A percentile compares a stretch with the other conserved stretches of the same genome.
Evolutionary conservation across 1,139 yeast species (phyloP).

Genomic region (Lodderomyces pseudojiufengensis): DNA sequence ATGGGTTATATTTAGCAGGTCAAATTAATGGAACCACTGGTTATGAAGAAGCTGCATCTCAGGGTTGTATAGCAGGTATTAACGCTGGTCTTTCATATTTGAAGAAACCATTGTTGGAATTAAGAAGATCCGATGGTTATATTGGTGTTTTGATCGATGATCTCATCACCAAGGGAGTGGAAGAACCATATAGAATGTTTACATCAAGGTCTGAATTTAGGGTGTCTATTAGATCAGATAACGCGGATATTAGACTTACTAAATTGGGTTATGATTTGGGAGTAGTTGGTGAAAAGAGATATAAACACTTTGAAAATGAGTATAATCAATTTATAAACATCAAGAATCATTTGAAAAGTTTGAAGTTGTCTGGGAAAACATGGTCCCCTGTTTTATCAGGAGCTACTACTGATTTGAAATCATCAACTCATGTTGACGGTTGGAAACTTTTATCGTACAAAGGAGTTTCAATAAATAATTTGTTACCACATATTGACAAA

Average conservation of each 20-base stretch:
- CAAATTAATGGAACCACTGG: constrained; percentile 99
- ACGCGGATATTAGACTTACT: constrained; percentile 85
- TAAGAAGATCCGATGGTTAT: constrained; percentile 81
- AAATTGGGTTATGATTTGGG: constrained; percentile 65
- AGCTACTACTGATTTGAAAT: constrained; percentile 41
- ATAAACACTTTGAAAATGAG: constrained; percentile 47
- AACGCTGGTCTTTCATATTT: constrained; percentile 68
- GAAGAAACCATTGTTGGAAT: constrained; percentile 44
- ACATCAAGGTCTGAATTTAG: constrained; percentile 94
- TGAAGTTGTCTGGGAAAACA: constrained; percentile 49
- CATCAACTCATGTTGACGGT: constrained; percentile 33
- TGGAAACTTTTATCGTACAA: constrained; percentile 45
- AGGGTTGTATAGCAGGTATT: constrained; percentile 92
- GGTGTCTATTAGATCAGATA: constrained; percentile 84
- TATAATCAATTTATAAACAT: constrained; percentile 42
- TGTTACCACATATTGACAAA: constrained; percentile 31
- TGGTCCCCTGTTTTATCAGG: constrained; percentile 60
- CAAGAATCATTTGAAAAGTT: constrained; percentile 40
- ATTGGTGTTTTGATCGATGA: constrained; percentile 93
- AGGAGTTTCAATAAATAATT: constrained; percentile 27
- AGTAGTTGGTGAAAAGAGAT: constrained; percentile 61
- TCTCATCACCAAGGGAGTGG: constrained; percentile 90
- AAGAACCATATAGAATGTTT: constrained; percentile 97
- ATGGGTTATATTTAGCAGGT: constrained; percentile 87
- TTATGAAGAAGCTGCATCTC: constrained; percentile 98